A percentile compares a stretch with the other conserved stretches of the same genome.
phyloP scores from a whole-genome alignment of 441 rosid genomes.

The Populus hybrid region DNA sequence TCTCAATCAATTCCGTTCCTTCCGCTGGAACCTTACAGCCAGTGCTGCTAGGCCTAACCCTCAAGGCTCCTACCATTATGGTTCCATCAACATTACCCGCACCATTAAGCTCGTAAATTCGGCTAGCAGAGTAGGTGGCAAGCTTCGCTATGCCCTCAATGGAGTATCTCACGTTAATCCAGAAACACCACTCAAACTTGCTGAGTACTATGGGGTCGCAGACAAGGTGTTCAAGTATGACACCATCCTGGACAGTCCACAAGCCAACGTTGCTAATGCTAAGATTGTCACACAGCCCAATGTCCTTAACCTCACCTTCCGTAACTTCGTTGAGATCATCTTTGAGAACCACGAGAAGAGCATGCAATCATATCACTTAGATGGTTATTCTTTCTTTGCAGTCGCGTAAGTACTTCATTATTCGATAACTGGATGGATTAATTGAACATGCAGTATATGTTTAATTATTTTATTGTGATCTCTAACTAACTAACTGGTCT shows the following conservation, averaged over 20 bases:
- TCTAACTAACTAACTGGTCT: too few relatives aligned
- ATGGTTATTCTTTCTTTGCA: slow-evolving; percentile 61
- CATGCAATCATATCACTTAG: slow-evolving; percentile 52
- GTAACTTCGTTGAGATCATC: slow-evolving; percentile 51
- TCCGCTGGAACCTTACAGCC: slow-evolving; percentile 70
- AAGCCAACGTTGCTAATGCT: slow-evolving; percentile 12
- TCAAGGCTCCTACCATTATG: slow-evolving; percentile 73
- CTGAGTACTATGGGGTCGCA: slow-evolving; percentile 47
- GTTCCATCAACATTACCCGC: slow-evolving; percentile 54
- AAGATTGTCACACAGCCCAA: slow-evolving; percentile 32
- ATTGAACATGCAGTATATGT: too few relatives aligned
- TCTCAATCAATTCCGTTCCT: slow-evolving; percentile 65
- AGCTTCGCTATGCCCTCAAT: slow-evolving; percentile 57
- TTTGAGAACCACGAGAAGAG: slow-evolving; percentile 12
- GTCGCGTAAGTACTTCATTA: slow-evolving; percentile 44
- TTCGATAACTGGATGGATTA: too few relatives aligned
- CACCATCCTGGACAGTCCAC: slow-evolving; percentile 39
- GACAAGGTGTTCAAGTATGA: slow-evolving; percentile 63
- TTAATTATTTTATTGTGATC: too few relatives aligned
- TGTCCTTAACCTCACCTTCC: slow-evolving; percentile 49
- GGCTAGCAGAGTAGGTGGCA: slow-evolving; percentile 30
- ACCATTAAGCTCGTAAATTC: slow-evolving; percentile 52
- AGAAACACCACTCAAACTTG: slow-evolving; percentile 58
- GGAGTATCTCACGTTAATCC: slow-evolving; percentile 55
- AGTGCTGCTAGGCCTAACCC: slow-evolving; percentile 79